Percentiles rank a stretch among this genome's conserved stretches.
Evolutionary conservation across 192 early-diverging fungal species (phyloP).

Genomic region (Phlyctochytrium bullatum): DNA sequence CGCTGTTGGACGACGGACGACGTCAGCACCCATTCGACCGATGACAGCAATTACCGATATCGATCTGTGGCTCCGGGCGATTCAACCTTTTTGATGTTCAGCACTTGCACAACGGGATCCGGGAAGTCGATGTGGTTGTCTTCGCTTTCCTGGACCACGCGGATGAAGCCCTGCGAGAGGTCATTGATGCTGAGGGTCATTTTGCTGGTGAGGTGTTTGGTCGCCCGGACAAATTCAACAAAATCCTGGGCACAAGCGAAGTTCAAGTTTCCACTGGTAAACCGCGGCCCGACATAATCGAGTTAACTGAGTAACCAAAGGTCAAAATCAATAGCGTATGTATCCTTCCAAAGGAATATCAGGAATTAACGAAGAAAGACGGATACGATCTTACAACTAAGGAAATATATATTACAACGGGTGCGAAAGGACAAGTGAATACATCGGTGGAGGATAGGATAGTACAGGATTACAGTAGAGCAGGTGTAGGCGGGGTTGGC

Average conservation of each 20-base stretch:
- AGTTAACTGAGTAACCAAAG: too few species aligned
- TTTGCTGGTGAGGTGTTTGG: neutral
- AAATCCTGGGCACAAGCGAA: neutral
- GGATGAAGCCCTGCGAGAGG: neutral
- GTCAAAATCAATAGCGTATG: too few species aligned
- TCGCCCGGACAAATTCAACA: neutral
- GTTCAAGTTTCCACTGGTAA: neutral
- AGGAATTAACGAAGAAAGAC: too few species aligned
- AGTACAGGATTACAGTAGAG: neutral
- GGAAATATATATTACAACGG: too few species aligned
- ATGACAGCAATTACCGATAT: neutral
- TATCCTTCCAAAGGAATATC: too few species aligned
- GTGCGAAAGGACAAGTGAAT: too few species aligned
- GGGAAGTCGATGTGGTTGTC: neutral
- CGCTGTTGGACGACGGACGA: too few species aligned
- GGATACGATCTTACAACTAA: too few species aligned
- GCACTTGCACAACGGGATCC: neutral
- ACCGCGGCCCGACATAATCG: neutral
- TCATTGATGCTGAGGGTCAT: neutral
- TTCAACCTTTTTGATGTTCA: neutral
- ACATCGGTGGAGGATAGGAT: too few species aligned
- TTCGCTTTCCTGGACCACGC: neutral
- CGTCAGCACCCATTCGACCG: neutral
- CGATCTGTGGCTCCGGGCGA: too few species aligned
- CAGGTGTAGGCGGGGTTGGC: neutral